Percentiles rank a stretch among this genome's conserved stretches.
Evolutionary conservation across 805 yeast species (phyloP).

Genomic region (Candida vartiovaarae): DNA sequence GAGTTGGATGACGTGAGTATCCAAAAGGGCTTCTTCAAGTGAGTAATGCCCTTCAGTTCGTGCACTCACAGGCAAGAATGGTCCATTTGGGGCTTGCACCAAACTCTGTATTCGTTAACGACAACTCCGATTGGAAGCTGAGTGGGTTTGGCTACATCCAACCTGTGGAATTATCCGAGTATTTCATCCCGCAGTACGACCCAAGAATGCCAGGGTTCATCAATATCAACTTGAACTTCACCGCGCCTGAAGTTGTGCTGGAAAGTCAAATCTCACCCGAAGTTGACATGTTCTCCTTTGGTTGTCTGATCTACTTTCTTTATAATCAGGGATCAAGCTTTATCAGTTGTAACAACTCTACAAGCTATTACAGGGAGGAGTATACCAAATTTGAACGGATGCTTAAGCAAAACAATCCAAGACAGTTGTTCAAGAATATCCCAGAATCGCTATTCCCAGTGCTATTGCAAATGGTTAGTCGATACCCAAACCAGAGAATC

Average conservation of each 20-base stretch:
- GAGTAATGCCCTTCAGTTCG: conserved; percentile 70
- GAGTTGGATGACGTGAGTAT: conserved; percentile 66
- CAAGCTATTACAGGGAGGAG: conserved; percentile 55
- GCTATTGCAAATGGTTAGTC: conserved; percentile 46
- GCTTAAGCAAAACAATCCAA: conserved; percentile 32
- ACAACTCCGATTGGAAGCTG: conserved; percentile 90
- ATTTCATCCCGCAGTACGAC: conserved; percentile 62
- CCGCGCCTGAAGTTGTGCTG: conserved; percentile 78
- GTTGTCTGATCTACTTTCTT: conserved; percentile 63
- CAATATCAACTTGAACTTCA: conserved; percentile 61
- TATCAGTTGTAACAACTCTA: conserved; percentile 43
- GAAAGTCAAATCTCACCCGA: conserved; percentile 57
- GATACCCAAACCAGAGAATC: conserved; percentile 50
- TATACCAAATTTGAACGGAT: conserved; percentile 40
- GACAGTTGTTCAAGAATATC: conserved; percentile 43
- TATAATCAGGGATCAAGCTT: conserved; percentile 49
- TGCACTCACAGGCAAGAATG: conserved; percentile 68
- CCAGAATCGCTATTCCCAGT: conserved; percentile 47
- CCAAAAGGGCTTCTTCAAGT: conserved; percentile 73
- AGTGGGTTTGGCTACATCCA: conserved; percentile 62
- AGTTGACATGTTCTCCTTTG: conserved; percentile 82
- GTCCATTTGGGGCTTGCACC: conserved; percentile 81
- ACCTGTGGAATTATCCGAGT: conserved; percentile 47
- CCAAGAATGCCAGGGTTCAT: conserved; percentile 70
- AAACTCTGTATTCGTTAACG: conserved; percentile 64